phyloP scores from a whole-genome alignment of 495 filamentous ascomycete genomes.

The Penicillium waksmanii region DNA sequence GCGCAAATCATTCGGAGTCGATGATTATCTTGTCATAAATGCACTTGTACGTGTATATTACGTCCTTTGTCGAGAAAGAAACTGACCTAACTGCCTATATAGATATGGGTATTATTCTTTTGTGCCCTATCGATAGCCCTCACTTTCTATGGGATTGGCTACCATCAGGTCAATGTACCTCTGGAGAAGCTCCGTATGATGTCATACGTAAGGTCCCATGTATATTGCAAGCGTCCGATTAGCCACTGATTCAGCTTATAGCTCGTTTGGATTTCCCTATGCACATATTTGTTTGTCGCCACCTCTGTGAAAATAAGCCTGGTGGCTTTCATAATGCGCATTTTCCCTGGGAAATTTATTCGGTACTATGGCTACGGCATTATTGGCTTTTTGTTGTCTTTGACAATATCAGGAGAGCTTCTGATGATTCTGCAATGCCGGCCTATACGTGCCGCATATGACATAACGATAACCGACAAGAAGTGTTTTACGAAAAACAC shows the following conservation, averaged over 20 bases:
- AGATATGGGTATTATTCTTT: background rate
- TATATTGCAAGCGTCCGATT: background rate
- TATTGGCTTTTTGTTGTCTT: conserved; percentile 16
- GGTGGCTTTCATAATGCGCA: conserved; percentile 25
- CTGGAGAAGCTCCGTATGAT: background rate
- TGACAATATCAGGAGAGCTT: conserved; percentile 23
- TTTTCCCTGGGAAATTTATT: conserved; percentile 20
- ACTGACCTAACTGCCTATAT: background rate
- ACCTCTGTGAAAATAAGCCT: conserved; percentile 24
- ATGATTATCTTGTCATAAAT: conserved; percentile 8
- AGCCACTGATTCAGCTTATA: background rate
- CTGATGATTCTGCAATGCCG: conserved; percentile 22
- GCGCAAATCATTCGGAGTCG: conserved; percentile 10
- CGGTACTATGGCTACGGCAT: conserved; percentile 12
- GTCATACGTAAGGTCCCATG: background rate
- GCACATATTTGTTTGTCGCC: conserved; percentile 24
- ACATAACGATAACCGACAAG: conserved; percentile 11
- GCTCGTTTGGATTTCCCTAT: conserved; percentile 20
- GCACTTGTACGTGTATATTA: conserved; percentile 2
- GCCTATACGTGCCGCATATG: conserved; percentile 20
- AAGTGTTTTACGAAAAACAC: conserved; percentile 19
- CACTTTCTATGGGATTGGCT: conserved; percentile 10
- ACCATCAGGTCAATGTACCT: conserved; percentile 9
- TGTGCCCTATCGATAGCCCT: background rate
- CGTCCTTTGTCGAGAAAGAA: background rate